Percentiles rank a stretch among this genome's conserved stretches.
phyloP scores from a whole-genome alignment of 164 flowering plant genomes.

The Stephania japonica region DNA sequence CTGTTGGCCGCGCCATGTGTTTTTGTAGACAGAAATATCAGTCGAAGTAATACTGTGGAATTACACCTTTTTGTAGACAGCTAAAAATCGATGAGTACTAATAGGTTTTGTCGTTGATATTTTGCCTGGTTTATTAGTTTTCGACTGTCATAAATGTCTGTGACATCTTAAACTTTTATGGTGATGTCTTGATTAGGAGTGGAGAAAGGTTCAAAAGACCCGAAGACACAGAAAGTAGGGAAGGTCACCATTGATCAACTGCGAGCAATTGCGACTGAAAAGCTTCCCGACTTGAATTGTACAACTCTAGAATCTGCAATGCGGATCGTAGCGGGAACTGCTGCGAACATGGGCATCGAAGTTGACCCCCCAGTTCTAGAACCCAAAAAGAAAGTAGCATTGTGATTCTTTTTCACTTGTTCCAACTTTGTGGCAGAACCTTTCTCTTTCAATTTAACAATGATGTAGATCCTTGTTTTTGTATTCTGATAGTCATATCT shows the following conservation, averaged over 20 bases:
- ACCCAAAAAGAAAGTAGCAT: constrained; percentile 48
- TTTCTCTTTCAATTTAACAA: background rate
- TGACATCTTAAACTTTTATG: constrained; percentile 2
- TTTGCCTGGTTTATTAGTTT: no score
- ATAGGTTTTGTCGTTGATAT: no score
- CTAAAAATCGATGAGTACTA: no score
- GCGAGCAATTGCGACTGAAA: constrained; percentile 66
- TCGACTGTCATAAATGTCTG: no score
- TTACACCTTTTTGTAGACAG: no score
- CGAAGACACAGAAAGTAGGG: constrained; percentile 64
- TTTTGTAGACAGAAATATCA: no score
- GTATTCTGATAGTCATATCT: no score
- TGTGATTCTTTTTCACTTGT: constrained; percentile 6
- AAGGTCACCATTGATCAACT: constrained; percentile 80
- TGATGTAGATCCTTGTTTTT: no score
- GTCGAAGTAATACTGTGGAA: no score
- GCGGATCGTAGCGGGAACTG: constrained; percentile 97
- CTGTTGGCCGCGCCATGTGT: no score
- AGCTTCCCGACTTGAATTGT: constrained; percentile 93
- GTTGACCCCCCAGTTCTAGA: constrained; percentile 86
- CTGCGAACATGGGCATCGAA: constrained; percentile 95
- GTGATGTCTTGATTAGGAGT: constrained; percentile 39
- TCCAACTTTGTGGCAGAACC: background rate
- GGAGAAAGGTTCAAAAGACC: constrained; percentile 88
- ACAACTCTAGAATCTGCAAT: constrained; percentile 81